Percentiles rank a stretch among this genome's conserved stretches.
Evolutionary conservation across 495 filamentous ascomycete genomes (phyloP).

Genomic region (Talaromyces thailandensis): DNA sequence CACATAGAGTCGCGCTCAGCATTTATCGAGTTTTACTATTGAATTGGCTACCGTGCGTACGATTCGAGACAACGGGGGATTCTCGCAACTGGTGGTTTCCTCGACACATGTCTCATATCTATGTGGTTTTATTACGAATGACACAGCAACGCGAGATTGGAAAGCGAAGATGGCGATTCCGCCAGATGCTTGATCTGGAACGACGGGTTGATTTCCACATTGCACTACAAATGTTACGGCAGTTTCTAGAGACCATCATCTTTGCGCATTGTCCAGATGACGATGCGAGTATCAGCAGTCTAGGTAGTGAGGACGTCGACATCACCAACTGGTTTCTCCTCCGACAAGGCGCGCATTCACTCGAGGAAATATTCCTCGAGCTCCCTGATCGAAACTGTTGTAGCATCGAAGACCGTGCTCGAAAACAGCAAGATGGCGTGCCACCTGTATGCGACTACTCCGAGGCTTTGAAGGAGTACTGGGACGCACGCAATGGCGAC

Average conservation of each 20-base stretch:
- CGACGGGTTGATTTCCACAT: constrained; percentile 20
- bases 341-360: constrained; percentile 16
- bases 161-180: constrained; percentile 14
- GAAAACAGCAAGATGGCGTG: constrained; percentile 9
- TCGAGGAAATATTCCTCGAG: constrained; percentile 18
- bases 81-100: constrained; percentile 4
- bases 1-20: background rate
- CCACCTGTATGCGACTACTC: constrained; percentile 16
- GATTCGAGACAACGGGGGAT: background rate
- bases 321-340: constrained; percentile 22
- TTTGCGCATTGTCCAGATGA: constrained; percentile 22
- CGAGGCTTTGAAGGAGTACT: constrained; percentile 21
- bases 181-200: constrained; percentile 16
- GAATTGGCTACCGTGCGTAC: constrained; percentile 1
- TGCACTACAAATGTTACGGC: constrained; percentile 21
- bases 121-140: constrained; percentile 16
- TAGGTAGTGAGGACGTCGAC: constrained; percentile 13
- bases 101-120: constrained; percentile 12
- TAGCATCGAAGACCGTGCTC: constrained; percentile 12
- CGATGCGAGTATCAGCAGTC: constrained; percentile 10
- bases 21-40: background rate
- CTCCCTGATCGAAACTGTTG: constrained; percentile 18
- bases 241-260: constrained; percentile 21
- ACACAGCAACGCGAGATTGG: constrained; percentile 20
- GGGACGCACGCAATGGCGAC: constrained; percentile 19